Conservation (phyloP, 2,329 filamentous ascomycete species). For the Fusarium siculi region DNA sequence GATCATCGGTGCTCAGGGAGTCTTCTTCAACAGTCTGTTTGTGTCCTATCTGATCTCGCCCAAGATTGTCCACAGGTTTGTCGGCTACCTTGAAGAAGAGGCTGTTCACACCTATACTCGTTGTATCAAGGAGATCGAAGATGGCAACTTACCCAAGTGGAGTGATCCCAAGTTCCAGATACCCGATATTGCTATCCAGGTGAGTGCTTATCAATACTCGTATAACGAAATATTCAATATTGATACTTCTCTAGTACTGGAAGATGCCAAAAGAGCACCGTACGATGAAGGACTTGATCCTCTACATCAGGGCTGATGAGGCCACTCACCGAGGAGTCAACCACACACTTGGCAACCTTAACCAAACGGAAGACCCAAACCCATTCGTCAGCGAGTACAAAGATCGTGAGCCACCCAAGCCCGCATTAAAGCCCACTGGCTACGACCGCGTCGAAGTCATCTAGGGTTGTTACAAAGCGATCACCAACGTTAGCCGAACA, state of each 20-base stretch:
- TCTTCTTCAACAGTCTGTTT: slow-evolving; percentile 97
- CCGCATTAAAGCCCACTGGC: slow-evolving; percentile 72
- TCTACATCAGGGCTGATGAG: slow-evolving; percentile 92
- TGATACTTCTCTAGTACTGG: slow-evolving; percentile 74
- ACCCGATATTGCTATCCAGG: slow-evolving; percentile 84
- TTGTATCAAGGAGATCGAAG: slow-evolving; percentile 86
- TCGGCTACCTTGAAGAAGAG: slow-evolving; percentile 97
- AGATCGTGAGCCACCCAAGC: slow-evolving; percentile 73
- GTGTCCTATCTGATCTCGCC: slow-evolving; percentile 87
- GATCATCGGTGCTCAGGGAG: slow-evolving; percentile 91
- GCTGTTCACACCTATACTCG: slow-evolving; percentile 95
- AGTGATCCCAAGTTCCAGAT: slow-evolving; percentile 73
- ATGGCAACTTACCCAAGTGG: slow-evolving; percentile 87
- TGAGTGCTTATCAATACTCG: slow-evolving; percentile 32
- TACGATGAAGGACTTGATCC: slow-evolving; percentile 85
- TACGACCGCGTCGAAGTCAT: slow-evolving; percentile 88
- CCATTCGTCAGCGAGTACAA: slow-evolving; percentile 89
- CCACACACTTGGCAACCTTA: slow-evolving; percentile 89
- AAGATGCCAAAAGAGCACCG: slow-evolving; percentile 86
- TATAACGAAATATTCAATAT: slow-evolving; percentile 3
- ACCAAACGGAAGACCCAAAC: slow-evolving; percentile 89
- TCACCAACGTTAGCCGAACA: not conserved
- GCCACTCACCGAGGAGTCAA: slow-evolving; percentile 94
- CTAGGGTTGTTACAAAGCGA: slow-evolving; percentile 40
- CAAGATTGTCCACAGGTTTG: slow-evolving; percentile 90